Evolutionary conservation across 2,329 filamentous ascomycete species (phyloP).

Genomic region (Clonostachys rosea): DNA sequence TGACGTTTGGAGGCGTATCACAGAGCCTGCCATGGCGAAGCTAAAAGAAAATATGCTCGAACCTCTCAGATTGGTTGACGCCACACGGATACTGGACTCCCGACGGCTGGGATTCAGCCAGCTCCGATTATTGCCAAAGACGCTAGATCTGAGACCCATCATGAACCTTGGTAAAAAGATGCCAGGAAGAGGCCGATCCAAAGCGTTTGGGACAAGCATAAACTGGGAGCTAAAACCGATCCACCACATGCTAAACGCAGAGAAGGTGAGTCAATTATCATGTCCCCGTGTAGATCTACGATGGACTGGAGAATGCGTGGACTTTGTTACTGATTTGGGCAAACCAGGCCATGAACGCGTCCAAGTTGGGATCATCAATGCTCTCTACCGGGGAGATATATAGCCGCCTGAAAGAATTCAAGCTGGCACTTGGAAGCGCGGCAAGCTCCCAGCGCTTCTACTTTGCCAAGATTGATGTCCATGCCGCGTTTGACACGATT

Average conservation of each 20-base stretch:
- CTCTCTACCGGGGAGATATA: slow-evolving; percentile 82
- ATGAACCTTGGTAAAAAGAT: slow-evolving; percentile 74
- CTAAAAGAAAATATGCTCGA: slow-evolving; percentile 75
- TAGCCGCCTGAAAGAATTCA: slow-evolving; percentile 66
- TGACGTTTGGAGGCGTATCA: slow-evolving; percentile 78
- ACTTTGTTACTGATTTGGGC: background rate
- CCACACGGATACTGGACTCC: slow-evolving; percentile 51
- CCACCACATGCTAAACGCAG: slow-evolving; percentile 71
- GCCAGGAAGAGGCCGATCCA: slow-evolving; percentile 53
- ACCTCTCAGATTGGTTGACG: slow-evolving; percentile 58
- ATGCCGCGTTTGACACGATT: slow-evolving; percentile 92
- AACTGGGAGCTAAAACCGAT: slow-evolving; percentile 61
- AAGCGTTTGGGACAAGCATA: slow-evolving; percentile 41
- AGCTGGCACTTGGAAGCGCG: slow-evolving; percentile 30
- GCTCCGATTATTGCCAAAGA: slow-evolving; percentile 80
- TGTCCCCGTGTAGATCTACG: background rate
- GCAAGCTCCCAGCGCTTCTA: slow-evolving; percentile 49
- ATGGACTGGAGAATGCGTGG: background rate
- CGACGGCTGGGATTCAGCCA: slow-evolving; percentile 72
- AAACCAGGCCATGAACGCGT: slow-evolving; percentile 37
- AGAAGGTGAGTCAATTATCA: slow-evolving; percentile 51
- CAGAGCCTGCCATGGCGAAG: slow-evolving; percentile 64
- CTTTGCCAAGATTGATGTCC: slow-evolving; percentile 90
- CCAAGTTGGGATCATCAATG: slow-evolving; percentile 70
- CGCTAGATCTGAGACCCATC: slow-evolving; percentile 71